Evolutionary conservation across 2,329 filamentous ascomycete genomes (phyloP).

Genomic region (Penicillium sp.): DNA sequence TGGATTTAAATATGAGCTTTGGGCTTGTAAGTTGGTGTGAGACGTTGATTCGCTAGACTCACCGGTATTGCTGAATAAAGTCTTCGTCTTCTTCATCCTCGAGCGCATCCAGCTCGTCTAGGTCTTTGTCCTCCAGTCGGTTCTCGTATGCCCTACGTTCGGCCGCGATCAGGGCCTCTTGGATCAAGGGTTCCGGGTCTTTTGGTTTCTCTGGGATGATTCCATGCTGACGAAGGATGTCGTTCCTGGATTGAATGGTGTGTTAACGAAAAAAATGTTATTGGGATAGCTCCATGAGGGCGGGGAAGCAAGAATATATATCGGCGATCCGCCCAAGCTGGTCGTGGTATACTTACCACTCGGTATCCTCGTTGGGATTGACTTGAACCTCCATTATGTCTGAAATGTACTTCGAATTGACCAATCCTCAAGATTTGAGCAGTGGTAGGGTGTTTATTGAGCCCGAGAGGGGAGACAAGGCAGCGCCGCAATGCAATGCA

Average conservation of each 20-base stretch:
- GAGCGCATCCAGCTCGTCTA: slow-evolving; percentile 89
- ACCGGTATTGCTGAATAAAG: slow-evolving; percentile 84
- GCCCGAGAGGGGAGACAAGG: slow-evolving; percentile 8
- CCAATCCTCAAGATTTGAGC: not conserved
- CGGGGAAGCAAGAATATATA: slow-evolving; percentile 14
- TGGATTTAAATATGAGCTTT: slow-evolving; percentile 6
- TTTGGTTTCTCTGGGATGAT: slow-evolving; percentile 97
- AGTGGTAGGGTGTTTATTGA: slow-evolving; percentile 3
- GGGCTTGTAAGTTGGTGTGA: not conserved
- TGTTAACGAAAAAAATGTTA: slow-evolving; percentile 16
- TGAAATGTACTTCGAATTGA: slow-evolving; percentile 1
- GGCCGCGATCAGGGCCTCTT: slow-evolving; percentile 88
- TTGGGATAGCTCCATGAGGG: slow-evolving; percentile 16
- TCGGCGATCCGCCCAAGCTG: not conserved
- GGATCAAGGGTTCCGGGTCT: slow-evolving; percentile 91
- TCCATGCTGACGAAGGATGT: slow-evolving; percentile 94
- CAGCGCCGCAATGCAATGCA: slow-evolving; percentile 13
- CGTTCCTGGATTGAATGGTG: slow-evolving; percentile 68
- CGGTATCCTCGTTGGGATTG: slow-evolving; percentile 94
- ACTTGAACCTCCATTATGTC: slow-evolving; percentile 72
- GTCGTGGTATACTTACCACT: slow-evolving; percentile 67
- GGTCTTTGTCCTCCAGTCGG: slow-evolving; percentile 86
- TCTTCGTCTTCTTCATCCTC: slow-evolving; percentile 95
- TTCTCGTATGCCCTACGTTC: slow-evolving; percentile 86
- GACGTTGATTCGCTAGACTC: slow-evolving; percentile 9